These are phyloP conservation scores for Aquilaria sinensis DNA, from an alignment of 345 rosid species.

Conservation along the genomic window DNA sequence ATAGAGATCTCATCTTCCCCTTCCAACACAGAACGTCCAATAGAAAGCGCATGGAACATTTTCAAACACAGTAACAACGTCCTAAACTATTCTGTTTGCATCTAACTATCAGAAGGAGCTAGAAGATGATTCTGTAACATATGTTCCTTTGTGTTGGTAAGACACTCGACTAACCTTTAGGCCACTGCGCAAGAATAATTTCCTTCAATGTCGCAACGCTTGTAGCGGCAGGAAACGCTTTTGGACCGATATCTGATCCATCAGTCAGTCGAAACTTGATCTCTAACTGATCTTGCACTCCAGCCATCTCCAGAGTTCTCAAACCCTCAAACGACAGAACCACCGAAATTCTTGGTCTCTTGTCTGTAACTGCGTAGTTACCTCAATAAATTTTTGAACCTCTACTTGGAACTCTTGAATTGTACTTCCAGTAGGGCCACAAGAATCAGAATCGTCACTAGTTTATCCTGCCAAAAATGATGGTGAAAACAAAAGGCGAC, in stretches of 20 bases:
- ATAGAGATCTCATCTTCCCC: too few relatives aligned
- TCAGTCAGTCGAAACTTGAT: slow-evolving; percentile 89
- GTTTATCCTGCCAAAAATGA: slow-evolving; percentile 22
- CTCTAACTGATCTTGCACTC: slow-evolving; percentile 76
- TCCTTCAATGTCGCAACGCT: slow-evolving; percentile 89
- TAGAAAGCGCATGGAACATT: neutral
- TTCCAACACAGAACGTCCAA: neutral
- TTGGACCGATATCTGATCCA: slow-evolving; percentile 96
- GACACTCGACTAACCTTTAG: slow-evolving; percentile 55
- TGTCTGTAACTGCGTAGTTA: slow-evolving; percentile 11
- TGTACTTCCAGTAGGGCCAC: slow-evolving; percentile 11
- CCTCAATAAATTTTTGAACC: slow-evolving; percentile 15
- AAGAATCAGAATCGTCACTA: slow-evolving; percentile 7
- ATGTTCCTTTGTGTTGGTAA: neutral
- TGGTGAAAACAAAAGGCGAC: slow-evolving; percentile 6
- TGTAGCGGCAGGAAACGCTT: slow-evolving; percentile 73
- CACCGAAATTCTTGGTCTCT: slow-evolving; percentile 14
- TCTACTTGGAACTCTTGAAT: slow-evolving; percentile 12
- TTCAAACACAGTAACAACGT: too few relatives aligned
- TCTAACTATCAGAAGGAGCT: neutral
- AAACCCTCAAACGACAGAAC: slow-evolving; percentile 13
- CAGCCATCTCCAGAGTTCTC: slow-evolving; percentile 52
- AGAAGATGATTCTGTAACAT: neutral
- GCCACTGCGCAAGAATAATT: slow-evolving; percentile 90
- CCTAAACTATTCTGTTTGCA: too few relatives aligned